phyloP scores from a whole-genome alignment of 225 moss, liverwort and hornwort genomes.

The Bryum argenteum region DNA sequence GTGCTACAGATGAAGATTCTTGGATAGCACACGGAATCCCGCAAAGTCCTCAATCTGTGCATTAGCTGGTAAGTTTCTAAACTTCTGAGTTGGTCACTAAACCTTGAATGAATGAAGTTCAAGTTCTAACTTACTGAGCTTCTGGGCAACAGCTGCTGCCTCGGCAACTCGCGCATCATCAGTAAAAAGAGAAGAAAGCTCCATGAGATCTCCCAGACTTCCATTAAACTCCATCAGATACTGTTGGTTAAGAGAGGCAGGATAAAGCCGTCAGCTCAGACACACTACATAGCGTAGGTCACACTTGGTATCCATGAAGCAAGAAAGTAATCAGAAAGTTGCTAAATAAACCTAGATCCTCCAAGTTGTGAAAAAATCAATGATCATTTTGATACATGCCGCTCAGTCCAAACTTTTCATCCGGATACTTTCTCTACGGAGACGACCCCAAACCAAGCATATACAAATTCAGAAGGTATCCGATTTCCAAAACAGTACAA shows the following conservation, averaged over 20 bases:
- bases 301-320: constrained; percentile 10
- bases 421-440: neutral
- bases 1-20: constrained; percentile 1
- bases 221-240: constrained; percentile 99
- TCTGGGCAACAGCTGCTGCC: constrained; percentile 95
- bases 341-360: neutral
- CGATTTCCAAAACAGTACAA: constrained; percentile 12
- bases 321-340: constrained; percentile 6
- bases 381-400: neutral
- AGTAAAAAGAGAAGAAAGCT: constrained; percentile 92
- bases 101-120: neutral
- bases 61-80: constrained; percentile 14
- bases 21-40: neutral
- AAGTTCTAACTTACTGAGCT: constrained; percentile 78
- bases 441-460: constrained; percentile 7
- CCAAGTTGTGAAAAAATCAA: neutral
- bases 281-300: constrained; percentile 8
- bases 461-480: constrained; percentile 5
- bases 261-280: constrained; percentile 18
- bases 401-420: constrained; percentile 11
- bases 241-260: constrained; percentile 44
- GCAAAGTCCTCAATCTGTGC: neutral
- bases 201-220: constrained; percentile 95
- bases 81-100: neutral
- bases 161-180: constrained; percentile 97